Evolutionary conservation across 2,329 filamentous ascomycete species (phyloP).

Genomic region (Didymella exigua): DNA sequence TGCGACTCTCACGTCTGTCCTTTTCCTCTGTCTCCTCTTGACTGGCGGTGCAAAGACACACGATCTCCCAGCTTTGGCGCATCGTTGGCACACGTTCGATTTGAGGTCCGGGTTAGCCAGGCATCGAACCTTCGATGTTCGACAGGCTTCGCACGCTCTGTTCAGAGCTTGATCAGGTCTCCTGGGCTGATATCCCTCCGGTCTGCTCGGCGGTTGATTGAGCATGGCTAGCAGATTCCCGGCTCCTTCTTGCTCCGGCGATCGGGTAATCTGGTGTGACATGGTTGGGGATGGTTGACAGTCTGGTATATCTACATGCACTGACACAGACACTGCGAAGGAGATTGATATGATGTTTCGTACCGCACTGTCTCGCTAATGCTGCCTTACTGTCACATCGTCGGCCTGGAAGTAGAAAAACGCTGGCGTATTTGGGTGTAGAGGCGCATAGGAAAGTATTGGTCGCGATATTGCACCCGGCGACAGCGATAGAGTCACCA

Average conservation of each 20-base stretch:
- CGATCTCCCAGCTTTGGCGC: conserved; percentile 39
- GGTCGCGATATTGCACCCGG: background rate
- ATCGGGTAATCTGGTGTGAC: conserved; percentile 16
- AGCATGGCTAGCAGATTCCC: conserved; percentile 20
- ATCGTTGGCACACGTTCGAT: conserved; percentile 43
- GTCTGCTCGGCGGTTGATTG: conserved; percentile 21
- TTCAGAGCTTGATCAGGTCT: conserved; percentile 42
- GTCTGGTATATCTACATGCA: background rate
- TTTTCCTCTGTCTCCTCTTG: conserved; percentile 44
- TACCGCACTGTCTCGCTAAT: background rate
- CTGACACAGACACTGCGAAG: background rate
- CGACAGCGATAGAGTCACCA: background rate
- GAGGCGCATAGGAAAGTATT: background rate
- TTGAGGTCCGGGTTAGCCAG: conserved; percentile 32
- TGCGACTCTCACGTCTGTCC: conserved; percentile 46
- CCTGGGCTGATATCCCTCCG: conserved; percentile 23
- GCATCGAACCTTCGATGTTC: conserved; percentile 46
- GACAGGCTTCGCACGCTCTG: conserved; percentile 45
- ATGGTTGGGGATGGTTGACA: background rate
- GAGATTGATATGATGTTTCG: background rate
- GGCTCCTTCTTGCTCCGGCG: conserved; percentile 10
- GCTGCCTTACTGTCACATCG: conserved; percentile 6
- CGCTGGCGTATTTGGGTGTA: background rate
- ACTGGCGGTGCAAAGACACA: conserved; percentile 47
- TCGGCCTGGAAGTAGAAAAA: background rate